Percentiles rank a stretch among this genome's conserved stretches.
These are phyloP conservation scores for Aspergillus brunneoviolaceus DNA, from an alignment of 2,329 filamentous ascomycete species.

Conservation along the genomic window DNA sequence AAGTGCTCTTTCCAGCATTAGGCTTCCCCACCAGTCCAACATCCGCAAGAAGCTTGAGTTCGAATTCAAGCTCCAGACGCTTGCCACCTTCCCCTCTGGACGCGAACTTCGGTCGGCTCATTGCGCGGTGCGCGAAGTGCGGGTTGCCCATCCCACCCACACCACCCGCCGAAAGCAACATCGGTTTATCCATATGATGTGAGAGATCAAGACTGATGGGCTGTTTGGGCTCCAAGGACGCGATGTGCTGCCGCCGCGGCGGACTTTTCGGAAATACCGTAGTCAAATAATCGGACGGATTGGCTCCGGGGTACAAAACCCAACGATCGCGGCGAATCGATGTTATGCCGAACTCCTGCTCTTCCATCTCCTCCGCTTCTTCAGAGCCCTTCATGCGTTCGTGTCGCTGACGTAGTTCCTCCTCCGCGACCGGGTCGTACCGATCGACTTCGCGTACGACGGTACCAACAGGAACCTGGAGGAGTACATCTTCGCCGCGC, in stretches of 20 bases:
- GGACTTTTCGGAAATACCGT: slow-evolving; percentile 59
- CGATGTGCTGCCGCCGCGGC: slow-evolving; percentile 57
- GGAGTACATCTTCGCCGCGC: slow-evolving; percentile 80
- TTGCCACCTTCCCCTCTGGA: slow-evolving; percentile 81
- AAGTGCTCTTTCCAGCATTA: slow-evolving; percentile 93
- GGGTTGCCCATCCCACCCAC: slow-evolving; percentile 91
- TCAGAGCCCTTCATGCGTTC: slow-evolving; percentile 37
- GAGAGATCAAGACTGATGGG: slow-evolving; percentile 74
- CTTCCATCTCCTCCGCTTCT: background rate
- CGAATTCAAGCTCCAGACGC: slow-evolving; percentile 76
- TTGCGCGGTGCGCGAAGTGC: slow-evolving; percentile 79
- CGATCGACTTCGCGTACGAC: slow-evolving; percentile 80
- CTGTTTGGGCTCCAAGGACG: slow-evolving; percentile 66
- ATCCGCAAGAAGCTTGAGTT: slow-evolving; percentile 92
- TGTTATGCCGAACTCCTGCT: slow-evolving; percentile 55
- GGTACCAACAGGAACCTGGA: slow-evolving; percentile 90
- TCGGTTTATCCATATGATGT: slow-evolving; percentile 74
- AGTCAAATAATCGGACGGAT: slow-evolving; percentile 65
- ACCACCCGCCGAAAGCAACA: slow-evolving; percentile 82
- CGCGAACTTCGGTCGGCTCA: slow-evolving; percentile 77
- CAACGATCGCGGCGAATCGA: slow-evolving; percentile 66
- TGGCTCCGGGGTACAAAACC: slow-evolving; percentile 79
- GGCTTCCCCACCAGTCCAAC: slow-evolving; percentile 92
- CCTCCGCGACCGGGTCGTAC: slow-evolving; percentile 72
- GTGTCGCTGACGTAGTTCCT: slow-evolving; percentile 44